Evolutionary conservation across 345 rosid genomes (phyloP).

Genomic region (Populus ilicifolia): DNA sequence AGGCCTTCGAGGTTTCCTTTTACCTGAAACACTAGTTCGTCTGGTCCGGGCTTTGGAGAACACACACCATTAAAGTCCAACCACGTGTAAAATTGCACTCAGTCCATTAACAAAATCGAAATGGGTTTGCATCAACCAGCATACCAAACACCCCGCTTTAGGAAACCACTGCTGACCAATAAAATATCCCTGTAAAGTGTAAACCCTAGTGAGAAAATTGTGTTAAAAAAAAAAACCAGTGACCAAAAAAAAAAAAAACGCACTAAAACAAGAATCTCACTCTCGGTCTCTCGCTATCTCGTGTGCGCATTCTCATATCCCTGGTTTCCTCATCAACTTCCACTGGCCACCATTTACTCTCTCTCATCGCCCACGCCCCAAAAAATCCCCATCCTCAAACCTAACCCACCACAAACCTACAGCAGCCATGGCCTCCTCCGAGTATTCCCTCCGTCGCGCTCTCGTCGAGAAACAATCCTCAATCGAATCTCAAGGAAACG

Average conservation of each 20-base stretch:
- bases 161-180: too few species aligned
- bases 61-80: too few species aligned
- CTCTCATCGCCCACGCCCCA: conserved; percentile 13
- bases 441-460: conserved; percentile 60
- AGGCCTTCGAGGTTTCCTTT: too few species aligned
- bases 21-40: too few species aligned
- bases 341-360: conserved; percentile 22
- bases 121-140: too few species aligned
- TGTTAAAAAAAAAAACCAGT: not conserved
- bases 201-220: conserved; percentile 25
- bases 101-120: too few species aligned
- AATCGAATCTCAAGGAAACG: conserved; percentile 67
- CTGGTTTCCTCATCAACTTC: conserved; percentile 28
- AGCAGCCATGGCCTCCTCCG: conserved; percentile 50
- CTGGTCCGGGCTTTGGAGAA: too few species aligned
- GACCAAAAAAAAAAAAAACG: too few species aligned
- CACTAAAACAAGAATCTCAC: not conserved
- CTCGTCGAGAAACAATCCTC: conserved; percentile 59
- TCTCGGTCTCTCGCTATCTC: not conserved
- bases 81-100: too few species aligned
- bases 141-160: too few species aligned
- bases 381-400: not conserved
- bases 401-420: not conserved
- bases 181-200: too few species aligned
- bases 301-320: conserved; percentile 41